Conservation (phyloP, 257 asterid species). For the Cinchona pubescens region DNA sequence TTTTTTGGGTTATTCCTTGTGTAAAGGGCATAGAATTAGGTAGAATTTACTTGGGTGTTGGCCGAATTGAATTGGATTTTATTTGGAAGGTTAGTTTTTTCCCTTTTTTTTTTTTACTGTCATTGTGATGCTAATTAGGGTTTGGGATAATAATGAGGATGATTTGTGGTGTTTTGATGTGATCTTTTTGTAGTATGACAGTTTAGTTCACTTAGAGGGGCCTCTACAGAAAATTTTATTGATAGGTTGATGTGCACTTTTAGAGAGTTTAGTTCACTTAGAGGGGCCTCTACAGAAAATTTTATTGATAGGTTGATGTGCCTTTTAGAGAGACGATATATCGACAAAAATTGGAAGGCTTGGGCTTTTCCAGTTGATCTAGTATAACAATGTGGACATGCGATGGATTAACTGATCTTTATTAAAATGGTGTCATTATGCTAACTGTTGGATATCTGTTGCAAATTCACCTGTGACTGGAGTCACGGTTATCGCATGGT, state of each 20-base stretch:
- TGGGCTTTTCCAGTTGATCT: neutral
- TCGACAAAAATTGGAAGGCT: neutral
- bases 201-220: neutral
- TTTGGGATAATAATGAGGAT: neutral
- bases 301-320: neutral
- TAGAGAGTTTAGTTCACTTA: neutral
- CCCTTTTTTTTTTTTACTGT: too few relatives aligned
- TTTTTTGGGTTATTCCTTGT: neutral
- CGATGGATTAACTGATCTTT: too few relatives aligned
- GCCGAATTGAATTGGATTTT: conserved; percentile 14
- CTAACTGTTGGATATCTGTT: neutral
- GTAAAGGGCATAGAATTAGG: neutral
- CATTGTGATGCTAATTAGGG: conserved; percentile 2
- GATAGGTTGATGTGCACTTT: too few relatives aligned
- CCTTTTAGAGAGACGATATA: neutral
- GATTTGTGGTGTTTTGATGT: neutral
- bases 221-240: neutral
- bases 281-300: neutral
- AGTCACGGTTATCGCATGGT: neutral
- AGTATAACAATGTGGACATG: neutral
- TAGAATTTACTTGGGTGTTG: neutral
- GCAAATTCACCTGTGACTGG: neutral
- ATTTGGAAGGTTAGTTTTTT: neutral
- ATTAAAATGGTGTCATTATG: neutral
- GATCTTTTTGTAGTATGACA: neutral